Percentiles rank a stretch among this genome's conserved stretches.
Conservation (phyloP, 2,329 filamentous ascomycete species). For the Thelonectria olida region DNA sequence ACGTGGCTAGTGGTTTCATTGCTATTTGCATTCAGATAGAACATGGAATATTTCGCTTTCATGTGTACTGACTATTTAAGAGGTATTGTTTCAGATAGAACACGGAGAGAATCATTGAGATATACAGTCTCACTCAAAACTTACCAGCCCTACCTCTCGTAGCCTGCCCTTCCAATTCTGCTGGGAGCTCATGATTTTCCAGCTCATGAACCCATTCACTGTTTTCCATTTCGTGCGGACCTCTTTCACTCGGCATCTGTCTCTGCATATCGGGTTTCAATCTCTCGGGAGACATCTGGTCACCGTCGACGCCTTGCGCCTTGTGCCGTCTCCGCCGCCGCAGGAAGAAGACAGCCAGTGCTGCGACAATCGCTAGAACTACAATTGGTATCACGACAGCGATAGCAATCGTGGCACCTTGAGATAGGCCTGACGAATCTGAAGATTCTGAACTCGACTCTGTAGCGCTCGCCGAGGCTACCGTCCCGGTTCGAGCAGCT, state of each 20-base stretch:
- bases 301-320: background rate
- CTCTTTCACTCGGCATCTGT: background rate
- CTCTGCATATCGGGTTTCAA: background rate
- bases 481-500: background rate
- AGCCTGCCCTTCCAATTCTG: background rate
- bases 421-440: background rate
- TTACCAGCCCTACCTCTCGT: background rate
- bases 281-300: background rate
- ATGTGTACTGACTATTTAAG: too few species aligned
- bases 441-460: background rate
- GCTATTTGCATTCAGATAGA: too few species aligned
- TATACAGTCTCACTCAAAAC: background rate
- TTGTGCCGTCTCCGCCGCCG: background rate
- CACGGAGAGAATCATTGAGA: too few species aligned
- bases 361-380: background rate
- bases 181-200: background rate
- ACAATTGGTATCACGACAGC: background rate
- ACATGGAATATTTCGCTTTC: too few species aligned
- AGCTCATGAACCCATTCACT: background rate
- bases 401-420: background rate
- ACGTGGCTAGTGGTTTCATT: too few species aligned
- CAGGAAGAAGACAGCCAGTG: background rate
- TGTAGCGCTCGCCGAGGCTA: background rate
- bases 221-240: background rate
- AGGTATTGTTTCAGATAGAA: too few species aligned